These are phyloP conservation scores for Raddia guianensis DNA, from an alignment of 176 grass and related monocot genomes.

Conservation along the genomic window DNA sequence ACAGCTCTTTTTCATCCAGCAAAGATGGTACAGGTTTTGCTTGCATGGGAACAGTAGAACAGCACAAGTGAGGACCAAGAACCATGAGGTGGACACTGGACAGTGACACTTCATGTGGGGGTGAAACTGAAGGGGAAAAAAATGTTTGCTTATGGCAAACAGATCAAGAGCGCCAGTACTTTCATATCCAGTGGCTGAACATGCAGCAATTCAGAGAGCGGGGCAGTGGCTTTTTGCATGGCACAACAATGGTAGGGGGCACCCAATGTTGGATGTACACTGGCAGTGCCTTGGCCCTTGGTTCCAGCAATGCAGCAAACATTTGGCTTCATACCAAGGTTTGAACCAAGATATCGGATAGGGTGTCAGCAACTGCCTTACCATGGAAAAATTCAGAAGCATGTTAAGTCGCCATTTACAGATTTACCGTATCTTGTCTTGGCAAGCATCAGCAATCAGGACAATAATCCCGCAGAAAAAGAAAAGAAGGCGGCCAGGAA, in stretches of 20 bases:
- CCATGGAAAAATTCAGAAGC: background rate
- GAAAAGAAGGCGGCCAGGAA: background rate
- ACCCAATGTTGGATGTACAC: background rate
- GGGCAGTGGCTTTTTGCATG: conserved; percentile 13
- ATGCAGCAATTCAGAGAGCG: background rate
- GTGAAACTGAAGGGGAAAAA: background rate
- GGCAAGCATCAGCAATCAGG: conserved; percentile 1
- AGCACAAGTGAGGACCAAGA: conserved; percentile 22
- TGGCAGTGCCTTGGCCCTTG: conserved; percentile 3
- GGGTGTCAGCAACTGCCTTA: background rate
- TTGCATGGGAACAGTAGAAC: conserved; percentile 21
- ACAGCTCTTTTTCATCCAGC: conserved; percentile 21
- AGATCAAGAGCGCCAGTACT: conserved; percentile 9
- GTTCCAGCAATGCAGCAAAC: conserved; percentile 6
- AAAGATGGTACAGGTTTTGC: conserved; percentile 12
- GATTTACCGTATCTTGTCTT: background rate
- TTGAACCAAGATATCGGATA: background rate
- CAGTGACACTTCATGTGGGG: conserved; percentile 23
- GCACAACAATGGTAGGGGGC: background rate
- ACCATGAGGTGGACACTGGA: conserved; percentile 13
- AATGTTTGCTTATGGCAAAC: background rate
- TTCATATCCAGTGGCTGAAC: background rate
- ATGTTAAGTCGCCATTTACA: background rate
- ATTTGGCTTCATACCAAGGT: background rate
- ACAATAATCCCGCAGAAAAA: background rate